Conservation (phyloP, 441 rosid genomes). For the Omphalea diandra region DNA sequence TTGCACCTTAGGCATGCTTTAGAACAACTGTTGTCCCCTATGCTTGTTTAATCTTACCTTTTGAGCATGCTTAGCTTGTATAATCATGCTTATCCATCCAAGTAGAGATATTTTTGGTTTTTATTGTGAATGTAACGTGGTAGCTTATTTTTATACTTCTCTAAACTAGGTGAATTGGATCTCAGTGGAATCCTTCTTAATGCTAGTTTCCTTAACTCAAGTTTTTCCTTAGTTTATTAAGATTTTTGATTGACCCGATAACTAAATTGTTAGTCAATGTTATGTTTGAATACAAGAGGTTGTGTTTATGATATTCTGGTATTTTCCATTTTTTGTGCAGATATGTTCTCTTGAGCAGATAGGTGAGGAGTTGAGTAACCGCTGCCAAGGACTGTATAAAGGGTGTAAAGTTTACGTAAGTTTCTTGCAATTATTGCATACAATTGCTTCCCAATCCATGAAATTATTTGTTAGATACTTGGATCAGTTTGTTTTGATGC, state of each 20-base stretch:
- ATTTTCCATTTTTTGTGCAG: conserved; percentile 34
- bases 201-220: background rate
- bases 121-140: background rate
- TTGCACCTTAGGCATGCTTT: background rate
- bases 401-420: conserved; percentile 67
- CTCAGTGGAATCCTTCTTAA: background rate
- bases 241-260: background rate
- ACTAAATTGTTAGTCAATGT: background rate
- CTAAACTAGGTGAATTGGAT: background rate
- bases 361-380: conserved; percentile 69
- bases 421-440: background rate
- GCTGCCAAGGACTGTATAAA: conserved; percentile 66
- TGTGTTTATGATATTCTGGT: conserved; percentile 3
- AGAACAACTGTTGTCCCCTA: no score
- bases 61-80: background rate
- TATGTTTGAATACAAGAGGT: background rate
- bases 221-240: background rate
- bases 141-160: background rate
- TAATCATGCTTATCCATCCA: background rate
- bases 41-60: background rate
- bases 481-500: background rate
- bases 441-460: background rate
- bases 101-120: background rate
- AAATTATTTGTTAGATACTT: background rate
- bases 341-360: conserved; percentile 54